A percentile compares a stretch with the other conserved stretches of the same genome.
Evolutionary conservation across 345 rosid genomes (phyloP).

Genomic region (Citrus maxima): DNA sequence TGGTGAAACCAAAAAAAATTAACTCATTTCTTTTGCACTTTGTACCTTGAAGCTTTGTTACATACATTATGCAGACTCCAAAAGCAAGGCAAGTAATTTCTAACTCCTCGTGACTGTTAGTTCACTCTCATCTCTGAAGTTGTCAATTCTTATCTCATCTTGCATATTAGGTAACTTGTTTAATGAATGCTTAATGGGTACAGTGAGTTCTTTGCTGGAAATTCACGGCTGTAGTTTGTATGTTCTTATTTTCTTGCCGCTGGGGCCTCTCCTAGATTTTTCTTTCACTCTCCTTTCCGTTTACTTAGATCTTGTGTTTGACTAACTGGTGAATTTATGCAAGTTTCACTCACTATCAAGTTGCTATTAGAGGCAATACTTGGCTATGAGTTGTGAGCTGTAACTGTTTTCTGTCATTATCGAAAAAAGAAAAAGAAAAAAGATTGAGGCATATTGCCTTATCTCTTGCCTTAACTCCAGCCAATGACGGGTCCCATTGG

Average conservation of each 20-base stretch:
- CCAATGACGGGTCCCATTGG: slow-evolving; percentile 2
- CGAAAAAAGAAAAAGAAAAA: neutral
- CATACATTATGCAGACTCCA: slow-evolving; percentile 80
- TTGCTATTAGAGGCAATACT: slow-evolving; percentile 4
- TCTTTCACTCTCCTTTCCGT: neutral
- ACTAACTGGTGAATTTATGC: neutral
- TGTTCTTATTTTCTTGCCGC: neutral
- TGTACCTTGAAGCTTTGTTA: slow-evolving; percentile 24
- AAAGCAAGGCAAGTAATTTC: slow-evolving; percentile 83
- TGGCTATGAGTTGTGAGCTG: neutral
- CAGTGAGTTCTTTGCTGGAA: slow-evolving; percentile 11
- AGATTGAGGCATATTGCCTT: neutral
- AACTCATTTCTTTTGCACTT: slow-evolving; percentile 20
- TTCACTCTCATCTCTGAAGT: slow-evolving; percentile 14
- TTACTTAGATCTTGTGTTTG: neutral
- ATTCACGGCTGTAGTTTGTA: slow-evolving; percentile 8
- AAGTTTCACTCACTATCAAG: slow-evolving; percentile 4
- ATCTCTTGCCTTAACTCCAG: neutral
- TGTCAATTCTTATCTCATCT: slow-evolving; percentile 14
- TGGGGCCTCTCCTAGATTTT: neutral
- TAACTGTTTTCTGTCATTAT: neutral
- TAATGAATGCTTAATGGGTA: slow-evolving; percentile 8
- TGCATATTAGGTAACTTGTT: slow-evolving; percentile 15
- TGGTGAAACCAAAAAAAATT: slow-evolving; percentile 26
- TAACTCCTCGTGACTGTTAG: slow-evolving; percentile 20